Base-by-base conservation (phyloP, 1,284 basidiomycete genomes). In the Apiotrichum montevideense region DNA sequence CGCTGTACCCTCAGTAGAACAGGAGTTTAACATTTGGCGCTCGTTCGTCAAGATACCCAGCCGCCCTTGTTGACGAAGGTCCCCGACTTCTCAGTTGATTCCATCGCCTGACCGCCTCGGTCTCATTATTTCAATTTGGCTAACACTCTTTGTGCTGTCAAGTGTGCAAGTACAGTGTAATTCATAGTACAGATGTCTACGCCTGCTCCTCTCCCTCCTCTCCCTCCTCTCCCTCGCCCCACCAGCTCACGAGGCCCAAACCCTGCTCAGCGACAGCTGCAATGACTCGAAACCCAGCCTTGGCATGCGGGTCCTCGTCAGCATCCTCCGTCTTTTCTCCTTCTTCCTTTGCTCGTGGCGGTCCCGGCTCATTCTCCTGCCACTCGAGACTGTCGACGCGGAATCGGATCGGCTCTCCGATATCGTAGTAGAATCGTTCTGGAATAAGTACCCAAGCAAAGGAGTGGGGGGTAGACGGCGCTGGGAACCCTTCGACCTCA, bases 221-320 rank as follows among this genome's bases (percentile, higher is more conserved):
- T 42, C 59, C 62, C 32, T 54, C 59, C 44, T 67, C 34, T 72
- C 76, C 35, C 9, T 72, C 75, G 14, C 71, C 70, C 82, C 82
- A 83, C 82, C 82, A 83, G 6, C 75, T 77, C 6, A 80, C 69
- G 8, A 80, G 66, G 0, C 93, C 94, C 3, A 95, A 77, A 0
- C 94, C 94, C 68, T 91, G 88, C 71, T 94, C 93, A 5, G 85
- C 84, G 63, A 96, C 92, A 3, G 90, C 90, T 55, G 86, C 90
- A 11, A 58, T 44, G 49, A 62, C 51, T 10, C 57, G 52, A 44
- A 52, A 62, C 15, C 57, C 57, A 6, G 60, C 60, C 21, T 40
- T 46, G 34, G 52, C 49, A 29, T 50, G 52, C 39, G 60, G 57
- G 43, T 58, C 60, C 42, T 58, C 51, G 13, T 54, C 48, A 14